Evolutionary conservation across 2,329 filamentous ascomycete species (phyloP).

Genomic region (Raffaelea ambrosiae): DNA sequence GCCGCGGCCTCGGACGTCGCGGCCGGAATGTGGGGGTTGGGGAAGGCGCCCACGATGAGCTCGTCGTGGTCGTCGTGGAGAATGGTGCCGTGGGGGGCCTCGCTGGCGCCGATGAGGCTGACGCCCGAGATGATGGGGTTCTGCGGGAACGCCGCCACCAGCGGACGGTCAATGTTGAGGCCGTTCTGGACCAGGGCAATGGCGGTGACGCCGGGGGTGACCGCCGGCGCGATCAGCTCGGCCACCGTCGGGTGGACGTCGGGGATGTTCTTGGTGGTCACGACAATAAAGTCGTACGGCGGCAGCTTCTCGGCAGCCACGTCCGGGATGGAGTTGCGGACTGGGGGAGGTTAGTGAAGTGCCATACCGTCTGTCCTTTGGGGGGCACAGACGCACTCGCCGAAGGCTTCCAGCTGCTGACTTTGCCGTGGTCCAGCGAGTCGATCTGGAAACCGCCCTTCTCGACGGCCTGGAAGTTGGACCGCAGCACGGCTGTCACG

Average conservation of each 20-base stretch:
- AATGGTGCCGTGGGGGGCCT: neutral
- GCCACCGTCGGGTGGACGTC: conserved; percentile 8
- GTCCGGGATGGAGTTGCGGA: conserved; percentile 4
- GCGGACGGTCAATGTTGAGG: conserved; percentile 10
- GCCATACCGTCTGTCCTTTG: too few relatives aligned
- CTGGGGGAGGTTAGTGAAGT: neutral
- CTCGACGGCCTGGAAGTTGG: conserved; percentile 8
- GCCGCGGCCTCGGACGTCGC: neutral
- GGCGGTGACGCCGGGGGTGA: conserved; percentile 8
- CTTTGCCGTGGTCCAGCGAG: conserved; percentile 6
- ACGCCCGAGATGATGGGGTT: conserved; percentile 9
- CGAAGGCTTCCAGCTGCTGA: conserved; percentile 2
- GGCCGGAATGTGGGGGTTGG: neutral
- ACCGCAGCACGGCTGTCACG: conserved; percentile 10
- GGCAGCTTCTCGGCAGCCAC: neutral
- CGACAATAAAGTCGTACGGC: conserved; percentile 10
- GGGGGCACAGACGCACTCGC: neutral
- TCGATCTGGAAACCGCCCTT: conserved; percentile 5
- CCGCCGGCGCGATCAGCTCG: conserved; percentile 10
- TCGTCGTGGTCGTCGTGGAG: conserved; percentile 1
- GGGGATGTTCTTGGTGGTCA: conserved; percentile 10
- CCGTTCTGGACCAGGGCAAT: conserved; percentile 12
- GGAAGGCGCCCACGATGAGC: neutral
- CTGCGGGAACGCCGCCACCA: conserved; percentile 7
- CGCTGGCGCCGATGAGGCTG: conserved; percentile 1